A percentile compares a stretch with the other conserved stretches of the same genome.
phyloP scores from a whole-genome alignment of 2,329 filamentous ascomycete species.

The Microdochium bolleyi region DNA sequence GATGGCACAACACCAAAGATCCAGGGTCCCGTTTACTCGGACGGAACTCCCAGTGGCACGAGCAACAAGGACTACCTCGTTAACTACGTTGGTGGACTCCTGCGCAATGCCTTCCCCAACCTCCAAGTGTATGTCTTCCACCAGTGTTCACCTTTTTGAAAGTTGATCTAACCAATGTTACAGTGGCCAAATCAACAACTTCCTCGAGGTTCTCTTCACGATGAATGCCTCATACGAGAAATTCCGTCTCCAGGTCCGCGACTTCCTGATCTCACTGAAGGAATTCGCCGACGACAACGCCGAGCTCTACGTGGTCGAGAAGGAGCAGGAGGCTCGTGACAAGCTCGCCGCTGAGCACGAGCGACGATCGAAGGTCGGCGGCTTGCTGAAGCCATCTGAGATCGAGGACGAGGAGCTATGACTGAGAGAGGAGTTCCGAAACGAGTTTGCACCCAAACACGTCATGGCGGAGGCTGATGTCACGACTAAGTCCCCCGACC shows the following conservation, averaged over 20 bases:
- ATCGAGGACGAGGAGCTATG: constrained; percentile 82
- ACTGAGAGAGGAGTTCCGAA: constrained; percentile 64
- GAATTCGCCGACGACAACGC: constrained; percentile 95
- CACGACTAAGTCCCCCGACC: constrained; percentile 8
- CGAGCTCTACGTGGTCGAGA: constrained; percentile 87
- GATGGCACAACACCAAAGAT: constrained; percentile 72
- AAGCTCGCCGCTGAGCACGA: constrained; percentile 85
- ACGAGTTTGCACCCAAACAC: constrained; percentile 43
- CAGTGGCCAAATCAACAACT: constrained; percentile 78
- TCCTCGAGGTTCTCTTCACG: constrained; percentile 83
- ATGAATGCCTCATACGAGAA: constrained; percentile 84
- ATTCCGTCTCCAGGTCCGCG: constrained; percentile 91
- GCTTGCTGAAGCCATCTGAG: constrained; percentile 94
- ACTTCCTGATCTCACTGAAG: constrained; percentile 95
- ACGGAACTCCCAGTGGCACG: constrained; percentile 76
- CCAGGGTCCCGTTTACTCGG: constrained; percentile 82
- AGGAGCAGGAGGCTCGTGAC: constrained; percentile 82
- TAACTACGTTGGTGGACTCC: constrained; percentile 75
- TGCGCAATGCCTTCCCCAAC: constrained; percentile 90
- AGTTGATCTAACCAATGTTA: constrained; percentile 23
- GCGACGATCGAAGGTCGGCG: constrained; percentile 88
- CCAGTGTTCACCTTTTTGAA: background rate
- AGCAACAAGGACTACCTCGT: constrained; percentile 85
- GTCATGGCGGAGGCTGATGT: constrained; percentile 17
- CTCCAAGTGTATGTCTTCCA: constrained; percentile 65